Evolutionary conservation across 108 stramenopile species (phyloP).

Genomic region (Fistulifera pelliculosa): DNA sequence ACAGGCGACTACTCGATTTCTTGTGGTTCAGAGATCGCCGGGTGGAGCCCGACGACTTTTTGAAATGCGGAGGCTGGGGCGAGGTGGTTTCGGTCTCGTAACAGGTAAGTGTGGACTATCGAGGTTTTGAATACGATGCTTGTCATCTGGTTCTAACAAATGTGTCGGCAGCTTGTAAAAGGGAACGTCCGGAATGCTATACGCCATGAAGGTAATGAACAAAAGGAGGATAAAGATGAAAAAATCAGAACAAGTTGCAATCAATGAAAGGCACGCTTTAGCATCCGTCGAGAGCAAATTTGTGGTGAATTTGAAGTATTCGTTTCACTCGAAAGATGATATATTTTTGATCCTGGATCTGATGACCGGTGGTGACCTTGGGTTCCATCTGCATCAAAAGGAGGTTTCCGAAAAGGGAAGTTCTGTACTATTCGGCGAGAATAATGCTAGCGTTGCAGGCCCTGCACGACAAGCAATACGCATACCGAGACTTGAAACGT

Average conservation of each 20-base stretch:
- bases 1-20: constrained; percentile 49
- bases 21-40: constrained; percentile 66
- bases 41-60: constrained; percentile 87
- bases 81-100: constrained; percentile 92
- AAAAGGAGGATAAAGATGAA: constrained; percentile 91
- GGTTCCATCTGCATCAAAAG: constrained; percentile 78
- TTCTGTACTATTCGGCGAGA: constrained; percentile 84
- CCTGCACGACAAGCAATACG: constrained; percentile 80
- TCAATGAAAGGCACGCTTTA: constrained; percentile 83
- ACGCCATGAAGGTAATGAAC: constrained; percentile 98
- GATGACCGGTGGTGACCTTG: constrained; percentile 92
- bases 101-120: constrained; percentile 49
- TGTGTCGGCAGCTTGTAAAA: constrained; percentile 73
- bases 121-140: not conserved
- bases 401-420: constrained; percentile 54
- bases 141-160: not conserved
- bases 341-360: constrained; percentile 93
- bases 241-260: constrained; percentile 80
- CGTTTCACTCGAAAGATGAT: constrained; percentile 83
- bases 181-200: constrained; percentile 89
- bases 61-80: constrained; percentile 86
- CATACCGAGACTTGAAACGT: constrained; percentile 92
- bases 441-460: constrained; percentile 88
- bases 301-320: constrained; percentile 94
- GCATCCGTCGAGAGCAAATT: constrained; percentile 83